Conservation (phyloP, 1,284 basidiomycete genomes). For the Lentinus polychrous region DNA sequence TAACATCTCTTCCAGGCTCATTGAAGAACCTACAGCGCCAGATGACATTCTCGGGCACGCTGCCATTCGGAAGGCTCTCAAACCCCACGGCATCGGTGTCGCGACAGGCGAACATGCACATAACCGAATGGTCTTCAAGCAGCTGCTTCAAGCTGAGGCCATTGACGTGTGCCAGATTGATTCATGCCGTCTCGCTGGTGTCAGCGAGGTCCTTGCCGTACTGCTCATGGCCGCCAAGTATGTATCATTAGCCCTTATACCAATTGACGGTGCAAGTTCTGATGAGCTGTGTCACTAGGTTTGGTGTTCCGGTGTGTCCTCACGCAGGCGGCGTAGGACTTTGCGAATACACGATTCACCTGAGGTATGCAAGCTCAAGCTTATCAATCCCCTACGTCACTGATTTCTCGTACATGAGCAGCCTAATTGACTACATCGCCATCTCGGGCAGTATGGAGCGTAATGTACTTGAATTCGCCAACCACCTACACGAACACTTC, state of each 20-base stretch:
- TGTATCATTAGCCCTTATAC: conserved; percentile 13
- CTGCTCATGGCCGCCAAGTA: conserved; percentile 91
- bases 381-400: not conserved
- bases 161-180: conserved; percentile 97
- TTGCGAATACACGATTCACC: conserved; percentile 89
- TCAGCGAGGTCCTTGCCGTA: conserved; percentile 91
- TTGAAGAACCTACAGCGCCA: conserved; percentile 92
- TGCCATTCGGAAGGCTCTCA: conserved; percentile 72
- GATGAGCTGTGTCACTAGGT: conserved; percentile 33
- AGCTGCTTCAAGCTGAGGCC: conserved; percentile 87
- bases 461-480: conserved; percentile 82
- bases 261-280: not conserved
- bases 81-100: conserved; percentile 83
- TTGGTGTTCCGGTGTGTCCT: conserved; percentile 85
- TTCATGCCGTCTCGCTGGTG: conserved; percentile 87
- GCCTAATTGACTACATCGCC: conserved; percentile 87
- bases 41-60: conserved; percentile 88
- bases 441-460: conserved; percentile 89
- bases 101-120: conserved; percentile 96
- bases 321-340: conserved; percentile 95
- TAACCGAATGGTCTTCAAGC: conserved; percentile 97
- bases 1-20: conserved; percentile 55
- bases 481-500: conserved; percentile 94
- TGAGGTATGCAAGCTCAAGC: conserved; percentile 39
- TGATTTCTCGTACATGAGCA: conserved; percentile 23